These are phyloP conservation scores for Suhomyces prunicola DNA, from an alignment of 805 yeast species.

Conservation along the genomic window DNA sequence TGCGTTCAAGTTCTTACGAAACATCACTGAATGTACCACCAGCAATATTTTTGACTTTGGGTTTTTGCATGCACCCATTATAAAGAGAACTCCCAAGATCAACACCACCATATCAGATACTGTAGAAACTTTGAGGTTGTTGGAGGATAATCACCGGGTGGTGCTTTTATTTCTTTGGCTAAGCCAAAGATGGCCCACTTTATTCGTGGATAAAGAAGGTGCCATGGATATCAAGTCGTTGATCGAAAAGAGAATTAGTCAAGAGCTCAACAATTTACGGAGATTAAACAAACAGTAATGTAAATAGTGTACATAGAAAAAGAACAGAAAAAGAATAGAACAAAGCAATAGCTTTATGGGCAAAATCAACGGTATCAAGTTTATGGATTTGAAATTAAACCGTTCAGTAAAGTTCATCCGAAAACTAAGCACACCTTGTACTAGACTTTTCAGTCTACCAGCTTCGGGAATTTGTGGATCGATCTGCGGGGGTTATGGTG, in stretches of 20 bases:
- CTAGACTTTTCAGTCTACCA: background rate
- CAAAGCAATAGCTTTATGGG: background rate
- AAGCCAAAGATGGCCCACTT: slow-evolving; percentile 78
- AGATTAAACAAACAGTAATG: slow-evolving; percentile 14
- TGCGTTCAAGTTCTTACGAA: slow-evolving; percentile 48
- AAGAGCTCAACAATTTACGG: slow-evolving; percentile 38
- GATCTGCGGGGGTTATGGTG: background rate
- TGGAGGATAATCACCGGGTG: slow-evolving; percentile 68
- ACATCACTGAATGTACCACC: slow-evolving; percentile 54
- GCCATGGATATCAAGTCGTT: slow-evolving; percentile 67
- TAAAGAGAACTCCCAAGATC: slow-evolving; percentile 19
- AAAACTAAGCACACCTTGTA: too few species aligned
- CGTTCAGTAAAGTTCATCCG: too few species aligned
- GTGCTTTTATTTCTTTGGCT: slow-evolving; percentile 79
- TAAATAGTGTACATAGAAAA: background rate
- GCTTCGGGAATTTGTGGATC: background rate
- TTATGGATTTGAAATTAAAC: too few species aligned
- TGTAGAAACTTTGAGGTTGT: slow-evolving; percentile 21
- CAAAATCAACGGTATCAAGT: too few species aligned
- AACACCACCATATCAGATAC: slow-evolving; percentile 17
- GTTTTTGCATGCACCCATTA: slow-evolving; percentile 25
- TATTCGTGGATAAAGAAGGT: slow-evolving; percentile 71
- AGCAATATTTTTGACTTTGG: slow-evolving; percentile 53
- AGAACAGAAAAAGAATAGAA: background rate
- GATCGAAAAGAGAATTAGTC: slow-evolving; percentile 60